Evolutionary conservation across 768 basidiomycete genomes (phyloP), one percentile per base, ranked within the genome.

Genomic region (Tricholoma saponaceum): DNA sequence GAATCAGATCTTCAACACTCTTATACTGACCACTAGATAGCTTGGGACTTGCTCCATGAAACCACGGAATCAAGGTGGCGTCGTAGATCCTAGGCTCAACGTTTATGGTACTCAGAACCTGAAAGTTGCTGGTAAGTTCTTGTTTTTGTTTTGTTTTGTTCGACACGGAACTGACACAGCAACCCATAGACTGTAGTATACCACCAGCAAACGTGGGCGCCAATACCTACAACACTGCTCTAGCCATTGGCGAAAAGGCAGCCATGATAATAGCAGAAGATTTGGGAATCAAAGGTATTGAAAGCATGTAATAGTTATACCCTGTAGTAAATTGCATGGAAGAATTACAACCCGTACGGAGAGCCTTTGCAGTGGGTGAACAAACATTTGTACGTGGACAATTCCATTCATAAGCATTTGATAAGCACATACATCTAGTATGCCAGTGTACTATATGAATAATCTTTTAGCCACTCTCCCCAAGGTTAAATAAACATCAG

Each of bases 31-130:
- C 18, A 22, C 5, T 14, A 33, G 28, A 6, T 52, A 86, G 84
- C 73, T 84, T 18, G 85, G 85, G 32, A 87, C 86, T 0, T 87
- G 85, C 57, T 79, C 84, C 1, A 87, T 88, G 85, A 86, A 86
- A 65, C 76, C 83, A 2, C 76, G 79, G n/a, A 74, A 80, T 14
- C 55, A 75, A 37, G 80, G 77, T 5, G 86, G 86, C 14, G 87
- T 88, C 4, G 83, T 89, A 7, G 84, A 89, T 63, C 54, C 79
- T 26, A 71, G 71, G n/a, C 69, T 88, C 46, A 83, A 83, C 59
- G 85, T 89, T 13, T 86, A 88, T 58, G 85, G 84, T 0, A 74
- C 83, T 1, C 59, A 71, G 59, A 76, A 77, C 25, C 71, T 89
- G 51, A 85, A 87, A 64, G 78, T 89, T 23, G 84, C 83, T 47